Conservation (phyloP, 1,284 basidiomycete species). For the Moesziomyces globuligerus region DNA sequence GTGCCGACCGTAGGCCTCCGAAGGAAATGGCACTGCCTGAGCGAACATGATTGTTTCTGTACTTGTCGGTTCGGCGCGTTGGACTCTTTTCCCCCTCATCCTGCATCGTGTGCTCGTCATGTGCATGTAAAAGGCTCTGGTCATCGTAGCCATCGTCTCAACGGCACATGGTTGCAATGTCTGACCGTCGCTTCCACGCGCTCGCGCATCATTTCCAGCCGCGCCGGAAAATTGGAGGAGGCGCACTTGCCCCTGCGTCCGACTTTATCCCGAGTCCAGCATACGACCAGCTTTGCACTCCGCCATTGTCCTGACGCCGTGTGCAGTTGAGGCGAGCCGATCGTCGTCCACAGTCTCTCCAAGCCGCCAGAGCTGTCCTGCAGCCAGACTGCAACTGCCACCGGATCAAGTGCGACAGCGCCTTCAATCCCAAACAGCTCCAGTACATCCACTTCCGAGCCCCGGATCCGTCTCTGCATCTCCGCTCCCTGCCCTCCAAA, state of each 20-base stretch:
- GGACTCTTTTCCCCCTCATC: too few relatives aligned
- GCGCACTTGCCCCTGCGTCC: slow-evolving; percentile 7
- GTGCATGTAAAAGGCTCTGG: too few relatives aligned
- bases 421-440: neutral
- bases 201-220: neutral
- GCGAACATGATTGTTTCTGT: too few relatives aligned
- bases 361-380: neutral
- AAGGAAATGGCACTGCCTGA: too few relatives aligned
- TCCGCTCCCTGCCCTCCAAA: neutral
- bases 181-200: neutral
- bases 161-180: neutral
- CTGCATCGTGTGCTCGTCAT: too few relatives aligned
- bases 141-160: too few relatives aligned
- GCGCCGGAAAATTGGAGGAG: slow-evolving; percentile 8
- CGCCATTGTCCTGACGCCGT: slow-evolving; percentile 1
- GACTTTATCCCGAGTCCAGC: slow-evolving; percentile 13
- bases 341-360: slow-evolving; percentile 1
- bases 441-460: neutral
- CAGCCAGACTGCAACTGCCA: neutral
- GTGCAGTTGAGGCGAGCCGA: slow-evolving; percentile 3
- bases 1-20: too few relatives aligned
- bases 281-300: slow-evolving; percentile 3
- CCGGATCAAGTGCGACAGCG: neutral
- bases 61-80: too few relatives aligned
- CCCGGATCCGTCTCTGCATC: neutral